Percentiles rank a stretch among this genome's conserved stretches.
phyloP scores from a whole-genome alignment of 495 filamentous ascomycete genomes.

The Pseudotulostoma volvatum region DNA sequence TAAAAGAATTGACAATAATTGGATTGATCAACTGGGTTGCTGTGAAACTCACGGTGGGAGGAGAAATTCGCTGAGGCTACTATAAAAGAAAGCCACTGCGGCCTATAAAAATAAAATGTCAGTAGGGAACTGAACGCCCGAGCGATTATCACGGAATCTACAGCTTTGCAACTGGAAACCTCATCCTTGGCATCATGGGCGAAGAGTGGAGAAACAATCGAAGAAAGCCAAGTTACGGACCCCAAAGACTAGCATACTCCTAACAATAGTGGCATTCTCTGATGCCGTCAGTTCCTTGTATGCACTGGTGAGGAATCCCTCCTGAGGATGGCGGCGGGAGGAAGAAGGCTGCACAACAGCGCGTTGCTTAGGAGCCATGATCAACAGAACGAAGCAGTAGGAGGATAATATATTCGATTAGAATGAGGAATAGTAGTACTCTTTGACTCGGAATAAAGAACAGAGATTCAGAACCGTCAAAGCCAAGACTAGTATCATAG shows the following conservation, averaged over 20 bases:
- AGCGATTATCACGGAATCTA: no score
- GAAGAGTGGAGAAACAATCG: no score
- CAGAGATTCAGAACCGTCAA: no score
- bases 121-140: no score
- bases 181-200: no score
- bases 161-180: no score
- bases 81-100: constrained; percentile 57
- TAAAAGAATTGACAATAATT: no score
- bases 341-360: constrained; percentile 17
- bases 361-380: constrained; percentile 29
- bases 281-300: constrained; percentile 51
- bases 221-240: constrained; percentile 30
- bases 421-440: constrained; percentile 1
- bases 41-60: constrained; percentile 52
- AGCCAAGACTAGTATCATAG: no score
- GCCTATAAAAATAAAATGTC: constrained; percentile 33
- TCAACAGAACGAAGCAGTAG: neutral
- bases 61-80: constrained; percentile 57
- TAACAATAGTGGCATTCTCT: constrained; percentile 61
- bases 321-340: constrained; percentile 18
- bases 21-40: no score
- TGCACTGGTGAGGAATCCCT: constrained; percentile 32
- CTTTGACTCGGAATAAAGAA: no score
- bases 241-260: constrained; percentile 54
- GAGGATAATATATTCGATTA: constrained; percentile 9